Evolutionary conservation across 768 basidiomycete genomes (phyloP).

Genomic region (Russula ochroleuca): DNA sequence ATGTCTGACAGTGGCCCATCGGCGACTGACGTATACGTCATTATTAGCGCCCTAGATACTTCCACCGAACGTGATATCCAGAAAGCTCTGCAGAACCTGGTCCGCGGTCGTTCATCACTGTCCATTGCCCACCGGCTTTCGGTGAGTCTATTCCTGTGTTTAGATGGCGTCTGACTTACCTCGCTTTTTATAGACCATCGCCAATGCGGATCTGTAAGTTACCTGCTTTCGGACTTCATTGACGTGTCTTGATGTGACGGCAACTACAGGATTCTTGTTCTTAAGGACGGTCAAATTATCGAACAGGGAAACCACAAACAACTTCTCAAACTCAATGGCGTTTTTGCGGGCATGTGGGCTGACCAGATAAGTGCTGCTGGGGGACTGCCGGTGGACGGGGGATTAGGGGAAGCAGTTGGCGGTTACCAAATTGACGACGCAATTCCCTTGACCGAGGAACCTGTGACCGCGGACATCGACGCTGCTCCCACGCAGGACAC

Average conservation of each 20-base stretch:
- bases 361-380: conserved; percentile 71
- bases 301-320: conserved; percentile 81
- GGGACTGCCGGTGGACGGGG: conserved; percentile 41
- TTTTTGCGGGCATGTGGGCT: conserved; percentile 86
- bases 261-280: conserved; percentile 69
- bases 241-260: conserved; percentile 21
- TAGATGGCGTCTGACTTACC: conserved; percentile 14
- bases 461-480: conserved; percentile 16
- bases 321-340: conserved; percentile 62
- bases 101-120: conserved; percentile 65
- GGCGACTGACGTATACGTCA: conserved; percentile 7
- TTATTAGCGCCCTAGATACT: conserved; percentile 73
- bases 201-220: conserved; percentile 48
- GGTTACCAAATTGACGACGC: conserved; percentile 46
- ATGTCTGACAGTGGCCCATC: neutral
- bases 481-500: conserved; percentile 22
- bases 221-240: conserved; percentile 4
- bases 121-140: conserved; percentile 79
- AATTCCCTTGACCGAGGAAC: conserved; percentile 13
- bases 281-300: conserved; percentile 84
- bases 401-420: conserved; percentile 39
- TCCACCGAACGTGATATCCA: conserved; percentile 89
- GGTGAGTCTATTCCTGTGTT: conserved; percentile 35
- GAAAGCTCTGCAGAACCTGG: conserved; percentile 76
- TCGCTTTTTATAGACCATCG: conserved; percentile 44